These are phyloP conservation scores for Blastobotrys petasosporus DNA, from an alignment of 1,139 yeast genomes.

Conservation along the genomic window DNA sequence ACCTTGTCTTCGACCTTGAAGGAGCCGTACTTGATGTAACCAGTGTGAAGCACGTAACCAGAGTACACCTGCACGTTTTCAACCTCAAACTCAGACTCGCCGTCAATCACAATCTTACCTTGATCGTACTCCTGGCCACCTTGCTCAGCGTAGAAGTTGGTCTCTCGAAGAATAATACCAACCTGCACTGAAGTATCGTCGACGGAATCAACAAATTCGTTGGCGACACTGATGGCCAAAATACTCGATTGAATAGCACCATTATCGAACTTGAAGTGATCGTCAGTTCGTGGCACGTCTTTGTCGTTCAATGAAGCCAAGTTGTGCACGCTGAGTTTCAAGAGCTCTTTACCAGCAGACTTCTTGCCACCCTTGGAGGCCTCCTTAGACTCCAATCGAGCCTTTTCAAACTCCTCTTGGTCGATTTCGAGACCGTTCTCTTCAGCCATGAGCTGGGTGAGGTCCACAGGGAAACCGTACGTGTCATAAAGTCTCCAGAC, in stretches of 20 bases:
- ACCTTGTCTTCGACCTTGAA: conserved; percentile 62
- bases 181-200: conserved; percentile 43
- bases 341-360: conserved; percentile 48
- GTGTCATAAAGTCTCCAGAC: conserved; percentile 99
- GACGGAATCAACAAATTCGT: conserved; percentile 47
- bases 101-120: conserved; percentile 88
- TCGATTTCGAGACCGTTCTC: conserved; percentile 94
- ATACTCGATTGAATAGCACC: conserved; percentile 39
- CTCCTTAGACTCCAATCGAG: conserved; percentile 81
- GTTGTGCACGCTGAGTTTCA: conserved; percentile 88
- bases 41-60: conserved; percentile 95
- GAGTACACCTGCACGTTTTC: conserved; percentile 88
- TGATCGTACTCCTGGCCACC: conserved; percentile 99
- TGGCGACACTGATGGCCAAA: conserved; percentile 67
- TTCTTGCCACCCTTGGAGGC: conserved; percentile 90
- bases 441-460: conserved; percentile 97
- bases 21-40: conserved; percentile 70
- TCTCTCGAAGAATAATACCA: conserved; percentile 79
- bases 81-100: conserved; percentile 78
- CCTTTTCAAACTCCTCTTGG: conserved; percentile 84
- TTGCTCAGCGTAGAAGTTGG: conserved; percentile 96
- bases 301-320: conserved; percentile 45
- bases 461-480: conserved; percentile 98
- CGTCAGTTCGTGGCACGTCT: conserved; percentile 75
- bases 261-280: conserved; percentile 51